Evolutionary conservation across 2,329 filamentous ascomycete genomes (phyloP).

Genomic region (Talaromyces rugulosus): DNA sequence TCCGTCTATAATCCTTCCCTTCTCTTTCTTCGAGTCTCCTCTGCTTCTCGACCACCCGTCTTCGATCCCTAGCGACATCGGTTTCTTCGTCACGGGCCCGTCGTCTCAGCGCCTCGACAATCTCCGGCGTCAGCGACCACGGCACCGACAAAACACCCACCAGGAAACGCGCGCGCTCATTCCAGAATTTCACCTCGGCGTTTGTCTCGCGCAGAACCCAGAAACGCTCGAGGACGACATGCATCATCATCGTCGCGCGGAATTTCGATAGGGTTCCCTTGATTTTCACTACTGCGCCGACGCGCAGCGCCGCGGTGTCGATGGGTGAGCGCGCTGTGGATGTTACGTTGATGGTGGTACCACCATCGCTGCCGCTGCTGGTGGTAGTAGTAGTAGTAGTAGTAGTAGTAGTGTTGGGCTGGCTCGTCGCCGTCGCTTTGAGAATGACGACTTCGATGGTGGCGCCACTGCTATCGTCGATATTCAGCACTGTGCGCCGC

Average conservation of each 20-base stretch:
- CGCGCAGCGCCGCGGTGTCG: constrained; percentile 42
- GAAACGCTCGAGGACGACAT: constrained; percentile 53
- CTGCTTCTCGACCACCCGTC: constrained; percentile 24
- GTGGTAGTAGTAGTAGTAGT: constrained; percentile 36
- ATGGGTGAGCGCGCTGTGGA: constrained; percentile 35
- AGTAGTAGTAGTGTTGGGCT: constrained; percentile 27
- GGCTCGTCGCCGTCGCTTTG: constrained; percentile 23
- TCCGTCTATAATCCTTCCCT: constrained; percentile 25
- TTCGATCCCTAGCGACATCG: constrained; percentile 33
- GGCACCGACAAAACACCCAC: constrained; percentile 48
- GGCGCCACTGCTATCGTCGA: constrained; percentile 60
- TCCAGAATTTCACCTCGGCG: constrained; percentile 53
- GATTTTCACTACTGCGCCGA: constrained; percentile 52
- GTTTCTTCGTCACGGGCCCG: constrained; percentile 39
- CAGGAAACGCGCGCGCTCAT: constrained; percentile 47
- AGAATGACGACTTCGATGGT: constrained; percentile 53
- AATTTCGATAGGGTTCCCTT: constrained; percentile 55
- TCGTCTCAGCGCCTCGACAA: constrained; percentile 40
- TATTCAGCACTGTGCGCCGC: constrained; percentile 48
- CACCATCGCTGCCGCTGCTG: constrained; percentile 32
- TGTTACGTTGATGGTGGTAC: constrained; percentile 17
- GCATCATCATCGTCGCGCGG: constrained; percentile 44
- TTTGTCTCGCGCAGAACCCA: constrained; percentile 47
- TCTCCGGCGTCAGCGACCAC: constrained; percentile 47
- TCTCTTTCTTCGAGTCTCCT: constrained; percentile 25